Base-by-base conservation (phyloP, 495 filamentous ascomycete genomes). In the Sordaria brevicollis region DNA sequence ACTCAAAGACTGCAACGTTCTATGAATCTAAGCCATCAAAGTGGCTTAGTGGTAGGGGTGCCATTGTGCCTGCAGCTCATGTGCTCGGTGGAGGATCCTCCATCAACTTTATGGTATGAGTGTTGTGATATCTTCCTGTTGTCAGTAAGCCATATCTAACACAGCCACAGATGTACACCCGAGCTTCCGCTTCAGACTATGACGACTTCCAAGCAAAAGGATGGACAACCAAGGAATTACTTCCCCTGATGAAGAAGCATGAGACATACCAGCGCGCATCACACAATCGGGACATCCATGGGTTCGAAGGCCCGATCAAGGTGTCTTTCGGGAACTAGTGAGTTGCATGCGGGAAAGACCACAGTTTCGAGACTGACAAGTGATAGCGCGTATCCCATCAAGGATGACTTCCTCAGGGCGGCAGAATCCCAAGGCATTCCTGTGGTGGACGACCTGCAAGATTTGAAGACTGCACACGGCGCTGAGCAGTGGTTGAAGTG, bases 1-100 rank as follows among this genome's bases (percentile, higher is more conserved):
- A 94, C 81, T 91, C 90, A 43, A 93, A 93, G 81, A 93, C 91
- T n/a, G 91, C 91, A 35, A 89, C 89, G 0, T 94, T 94, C 80
- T 95, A 95, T 75, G 84, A 93, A 74, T 92, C 90, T 3, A 84
- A 89, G 43, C 91, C 90, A 6, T 92, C 90, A 0, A 87, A 92
- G 79, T 88, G 87, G 80, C 84, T 93, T 33, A 85, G 83, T 74
- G 91, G 91, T 10, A 86, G 91, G 34, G 85, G 86, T 71, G 90
- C 91, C 17, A 86, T 94, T 70, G 91, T 95, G 15, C 92, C 91
- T 2, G 92, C 90, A 76, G 92, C 91, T 35, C 88, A 93, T 71
- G 83, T 95, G 39, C 83, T 93, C 2, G 92, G 91, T 8, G 91
- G 91, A 35, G 91, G 92, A 34, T 92, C 89, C 10, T 90, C 88